Evolutionary conservation across 306 rosid genomes (phyloP).

Genomic region (Sindora glabra): DNA sequence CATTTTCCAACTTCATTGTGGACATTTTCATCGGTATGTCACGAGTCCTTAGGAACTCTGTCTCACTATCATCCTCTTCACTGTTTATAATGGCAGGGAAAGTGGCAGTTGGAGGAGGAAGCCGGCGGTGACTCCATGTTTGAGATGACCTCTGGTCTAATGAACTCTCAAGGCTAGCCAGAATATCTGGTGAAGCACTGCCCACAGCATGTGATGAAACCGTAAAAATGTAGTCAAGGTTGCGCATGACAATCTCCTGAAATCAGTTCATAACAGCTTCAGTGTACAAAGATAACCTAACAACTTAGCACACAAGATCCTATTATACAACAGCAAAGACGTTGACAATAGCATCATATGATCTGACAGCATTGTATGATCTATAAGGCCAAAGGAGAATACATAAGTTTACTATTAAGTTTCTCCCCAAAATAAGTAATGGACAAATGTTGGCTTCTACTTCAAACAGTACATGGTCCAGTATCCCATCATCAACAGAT

Average conservation of each 20-base stretch:
- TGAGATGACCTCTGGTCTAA: constrained; percentile 82
- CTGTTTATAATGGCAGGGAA: constrained; percentile 70
- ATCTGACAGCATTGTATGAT: too few relatives aligned
- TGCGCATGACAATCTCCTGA: constrained; percentile 84
- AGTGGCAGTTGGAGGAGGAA: constrained; percentile 89
- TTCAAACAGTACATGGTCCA: not conserved
- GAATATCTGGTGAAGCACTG: constrained; percentile 55
- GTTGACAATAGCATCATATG: not conserved
- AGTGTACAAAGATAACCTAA: not conserved
- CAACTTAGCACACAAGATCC: not conserved
- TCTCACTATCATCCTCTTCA: constrained; percentile 79
- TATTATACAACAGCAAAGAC: not conserved
- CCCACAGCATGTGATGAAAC: constrained; percentile 68
- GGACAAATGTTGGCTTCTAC: not conserved
- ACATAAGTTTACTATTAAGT: not conserved
- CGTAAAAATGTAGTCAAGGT: constrained; percentile 70
- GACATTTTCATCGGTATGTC: constrained; percentile 34
- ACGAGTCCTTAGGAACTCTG: constrained; percentile 46
- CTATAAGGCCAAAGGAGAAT: not conserved
- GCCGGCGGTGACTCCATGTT: constrained; percentile 78
- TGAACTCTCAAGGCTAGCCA: constrained; percentile 65
- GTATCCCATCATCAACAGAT: not conserved
- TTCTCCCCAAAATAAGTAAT: not conserved
- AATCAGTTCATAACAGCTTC: constrained; percentile 2
- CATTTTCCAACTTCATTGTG: constrained; percentile 32